A percentile compares a stretch with the other conserved stretches of the same genome.
Conservation (phyloP, 495 filamentous ascomycete genomes). For the Lindgomyces ingoldianus region DNA sequence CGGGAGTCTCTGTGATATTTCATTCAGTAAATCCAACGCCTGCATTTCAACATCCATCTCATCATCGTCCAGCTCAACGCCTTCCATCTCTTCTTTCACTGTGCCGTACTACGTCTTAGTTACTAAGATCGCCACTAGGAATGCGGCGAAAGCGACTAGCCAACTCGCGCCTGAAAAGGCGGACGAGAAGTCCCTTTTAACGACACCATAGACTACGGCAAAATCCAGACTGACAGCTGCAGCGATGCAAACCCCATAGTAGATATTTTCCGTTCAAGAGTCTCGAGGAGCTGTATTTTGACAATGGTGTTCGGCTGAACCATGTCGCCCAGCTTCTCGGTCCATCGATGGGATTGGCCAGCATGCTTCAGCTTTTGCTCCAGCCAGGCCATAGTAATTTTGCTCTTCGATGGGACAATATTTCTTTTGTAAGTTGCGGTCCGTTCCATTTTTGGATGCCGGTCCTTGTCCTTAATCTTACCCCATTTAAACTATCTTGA, state of each 20-base stretch:
- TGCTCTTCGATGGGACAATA: neutral
- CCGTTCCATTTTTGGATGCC: neutral
- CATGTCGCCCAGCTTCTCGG: neutral
- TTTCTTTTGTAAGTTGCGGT: neutral
- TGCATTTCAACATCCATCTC: neutral
- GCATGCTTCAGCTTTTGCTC: neutral
- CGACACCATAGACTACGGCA: neutral
- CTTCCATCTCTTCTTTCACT: neutral
- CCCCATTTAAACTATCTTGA: neutral
- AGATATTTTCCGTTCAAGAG: neutral
- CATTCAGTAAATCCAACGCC: neutral
- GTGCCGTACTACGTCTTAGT: neutral
- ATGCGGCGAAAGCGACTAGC: neutral
- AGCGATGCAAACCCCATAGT: neutral
- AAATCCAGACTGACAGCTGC: neutral
- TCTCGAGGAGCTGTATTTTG: neutral
- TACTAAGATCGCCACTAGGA: too few relatives aligned
- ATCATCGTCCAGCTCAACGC: neutral
- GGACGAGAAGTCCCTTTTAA: too few relatives aligned
- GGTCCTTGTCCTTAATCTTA: neutral
- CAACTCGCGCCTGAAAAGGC: too few relatives aligned
- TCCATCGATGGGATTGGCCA: neutral
- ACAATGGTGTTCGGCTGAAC: neutral
- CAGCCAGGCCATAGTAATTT: neutral
- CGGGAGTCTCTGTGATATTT: neutral